phyloP scores from a whole-genome alignment of 2,329 filamentous ascomycete genomes.

The Botrytis paeoniae region DNA sequence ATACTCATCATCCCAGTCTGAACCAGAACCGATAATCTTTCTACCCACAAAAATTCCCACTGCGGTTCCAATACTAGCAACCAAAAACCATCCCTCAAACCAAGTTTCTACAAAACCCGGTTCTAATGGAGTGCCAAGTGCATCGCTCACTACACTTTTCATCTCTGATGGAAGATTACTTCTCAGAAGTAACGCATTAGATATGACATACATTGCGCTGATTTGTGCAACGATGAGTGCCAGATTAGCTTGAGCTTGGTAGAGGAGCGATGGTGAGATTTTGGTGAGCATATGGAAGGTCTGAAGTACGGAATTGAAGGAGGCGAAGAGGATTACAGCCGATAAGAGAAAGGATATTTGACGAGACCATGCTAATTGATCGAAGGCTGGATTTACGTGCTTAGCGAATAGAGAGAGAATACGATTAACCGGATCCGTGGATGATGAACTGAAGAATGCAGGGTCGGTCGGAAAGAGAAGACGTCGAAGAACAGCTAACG shows the following conservation, averaged over 20 bases:
- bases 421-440: constrained; percentile 79
- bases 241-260: constrained; percentile 69
- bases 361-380: constrained; percentile 78
- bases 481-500: constrained; percentile 64
- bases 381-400: constrained; percentile 79
- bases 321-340: constrained; percentile 77
- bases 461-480: constrained; percentile 39
- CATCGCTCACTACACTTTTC: constrained; percentile 72
- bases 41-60: constrained; percentile 71
- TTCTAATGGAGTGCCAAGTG: constrained; percentile 72
- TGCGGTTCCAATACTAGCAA: constrained; percentile 63
- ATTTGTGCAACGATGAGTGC: constrained; percentile 79
- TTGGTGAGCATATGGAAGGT: constrained; percentile 79
- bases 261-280: constrained; percentile 69
- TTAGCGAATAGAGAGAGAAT: constrained; percentile 75
- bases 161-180: constrained; percentile 77
- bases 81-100: constrained; percentile 85
- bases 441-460: constrained; percentile 51
- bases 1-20: constrained; percentile 54
- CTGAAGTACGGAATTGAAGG: constrained; percentile 79
- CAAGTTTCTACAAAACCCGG: constrained; percentile 69
- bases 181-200: constrained; percentile 70
- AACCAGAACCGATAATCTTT: constrained; percentile 51
- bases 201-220: constrained; percentile 81
- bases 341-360: constrained; percentile 82